Evolutionary conservation across 2,329 filamentous ascomycete genomes (phyloP), one percentile per base, ranked within the genome.

Genomic region (Penicillium sp.): DNA sequence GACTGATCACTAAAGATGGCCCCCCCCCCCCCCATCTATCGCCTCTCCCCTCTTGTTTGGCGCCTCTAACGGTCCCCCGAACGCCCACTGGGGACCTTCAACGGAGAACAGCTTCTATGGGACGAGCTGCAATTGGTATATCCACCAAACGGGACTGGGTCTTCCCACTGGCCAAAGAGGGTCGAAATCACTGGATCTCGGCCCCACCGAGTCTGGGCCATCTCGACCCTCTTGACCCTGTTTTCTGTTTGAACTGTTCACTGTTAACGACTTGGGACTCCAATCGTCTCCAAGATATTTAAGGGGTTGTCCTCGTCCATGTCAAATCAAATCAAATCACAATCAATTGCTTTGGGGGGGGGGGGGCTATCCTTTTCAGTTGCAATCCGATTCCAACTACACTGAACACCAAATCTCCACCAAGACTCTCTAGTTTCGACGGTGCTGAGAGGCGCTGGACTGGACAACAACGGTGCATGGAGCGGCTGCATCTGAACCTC

Each of bases 11-110:
- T 22, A 22, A 1, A 22, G 19, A 22, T 22, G 19, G 1, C 19
- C 19, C 19, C 19, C 19, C 19, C 19, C 19, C 19, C 19, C 19
- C 19, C 19, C 19, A 22, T 22, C 19, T 1, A 22, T 22, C 19
- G 19, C 19, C 19, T 57, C 59, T 30, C 35, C 11, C 53, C 25
- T 16, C 54, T 11, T 33, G 10, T 33, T 33, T 48, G 16, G 13
- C n/a, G 19, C 53, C 40, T 35, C 30, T 8, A 28, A 30, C 46
- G n/a, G 28, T 7, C 28, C 46, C 5, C 16, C 46, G 19, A 30
- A 49, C 46, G 46, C 46, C 46, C 16, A 51, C 46, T 35, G 28
- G 46, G 22, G 46, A 51, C 28, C n/a, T 51, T 51, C 8, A 33
- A 10, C 25, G 28, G 46, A 35, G 46, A 51, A n/a, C 16, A 19